phyloP scores from a whole-genome alignment of 768 basidiomycete species.

The Rhodosporidiobolus sp. region DNA sequence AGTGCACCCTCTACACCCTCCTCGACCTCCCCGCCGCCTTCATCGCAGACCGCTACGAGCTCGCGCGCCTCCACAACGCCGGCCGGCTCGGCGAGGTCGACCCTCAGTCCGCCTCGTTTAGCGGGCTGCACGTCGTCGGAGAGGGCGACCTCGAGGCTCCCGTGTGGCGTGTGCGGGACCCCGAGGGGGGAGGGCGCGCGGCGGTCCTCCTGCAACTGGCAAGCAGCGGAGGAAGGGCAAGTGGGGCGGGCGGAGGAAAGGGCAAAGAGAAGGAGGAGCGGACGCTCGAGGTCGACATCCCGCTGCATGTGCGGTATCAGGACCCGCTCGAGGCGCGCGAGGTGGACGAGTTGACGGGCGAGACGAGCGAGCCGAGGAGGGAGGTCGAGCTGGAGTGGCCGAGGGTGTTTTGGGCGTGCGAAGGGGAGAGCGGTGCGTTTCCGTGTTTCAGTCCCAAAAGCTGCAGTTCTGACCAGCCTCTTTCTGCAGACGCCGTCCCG shows the following conservation, averaged over 20 bases:
- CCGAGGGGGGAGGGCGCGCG: not conserved
- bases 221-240: not conserved
- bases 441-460: not conserved
- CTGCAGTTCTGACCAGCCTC: too few relatives aligned
- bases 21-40: constrained; percentile 2
- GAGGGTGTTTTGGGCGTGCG: constrained; percentile 36
- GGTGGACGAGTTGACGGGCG: not conserved
- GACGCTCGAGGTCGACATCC: constrained; percentile 10
- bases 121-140: not conserved
- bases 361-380: not conserved
- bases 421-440: not conserved
- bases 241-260: not conserved
- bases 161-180: not conserved
- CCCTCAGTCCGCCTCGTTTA: too few relatives aligned
- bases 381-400: constrained; percentile 26
- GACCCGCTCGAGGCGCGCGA: constrained; percentile 21
- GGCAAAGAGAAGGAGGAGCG: not conserved
- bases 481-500: not conserved
- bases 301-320: constrained; percentile 38
- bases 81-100: constrained; percentile 3
- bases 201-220: not conserved
- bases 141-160: constrained; percentile 37
- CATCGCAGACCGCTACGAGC: constrained; percentile 39
- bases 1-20: constrained; percentile 25
- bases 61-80: constrained; percentile 17